Percentiles rank a stretch among this genome's conserved stretches.
Evolutionary conservation across 169 alveolate genomes (phyloP).

Genomic region (Theileria equi): DNA sequence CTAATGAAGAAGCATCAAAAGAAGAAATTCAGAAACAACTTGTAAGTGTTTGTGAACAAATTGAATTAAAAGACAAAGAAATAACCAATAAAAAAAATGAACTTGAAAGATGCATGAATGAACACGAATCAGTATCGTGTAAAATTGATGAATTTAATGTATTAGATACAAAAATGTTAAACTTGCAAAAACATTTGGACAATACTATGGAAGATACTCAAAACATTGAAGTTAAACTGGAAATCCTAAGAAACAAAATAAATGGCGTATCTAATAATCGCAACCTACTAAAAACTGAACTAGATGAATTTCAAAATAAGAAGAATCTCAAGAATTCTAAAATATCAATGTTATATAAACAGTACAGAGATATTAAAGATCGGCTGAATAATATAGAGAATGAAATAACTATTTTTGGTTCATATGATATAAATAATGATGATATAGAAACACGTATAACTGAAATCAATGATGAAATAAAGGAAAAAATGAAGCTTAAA

Average conservation of each 20-base stretch:
- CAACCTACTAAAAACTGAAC: not conserved
- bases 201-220: not conserved
- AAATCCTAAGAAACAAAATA: not conserved
- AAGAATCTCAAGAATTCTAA: constrained; percentile 12
- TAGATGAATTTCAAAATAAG: not conserved
- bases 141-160: not conserved
- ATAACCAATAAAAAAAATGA: not conserved
- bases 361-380: not conserved
- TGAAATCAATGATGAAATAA: not conserved
- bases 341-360: constrained; percentile 18
- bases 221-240: not conserved
- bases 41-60: not conserved
- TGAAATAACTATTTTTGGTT: not conserved
- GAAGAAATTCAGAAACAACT: not conserved
- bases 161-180: not conserved
- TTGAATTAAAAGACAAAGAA: not conserved
- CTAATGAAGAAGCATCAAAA: constrained; percentile 3
- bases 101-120: not conserved
- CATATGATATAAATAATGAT: not conserved
- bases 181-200: not conserved
- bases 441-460: too few species aligned
- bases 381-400: not conserved
- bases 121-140: not conserved
- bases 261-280: not conserved
- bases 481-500: constrained; percentile 35